These are phyloP conservation scores for Lotus japonicus DNA, from an alignment of 306 rosid species.

Conservation along the genomic window DNA sequence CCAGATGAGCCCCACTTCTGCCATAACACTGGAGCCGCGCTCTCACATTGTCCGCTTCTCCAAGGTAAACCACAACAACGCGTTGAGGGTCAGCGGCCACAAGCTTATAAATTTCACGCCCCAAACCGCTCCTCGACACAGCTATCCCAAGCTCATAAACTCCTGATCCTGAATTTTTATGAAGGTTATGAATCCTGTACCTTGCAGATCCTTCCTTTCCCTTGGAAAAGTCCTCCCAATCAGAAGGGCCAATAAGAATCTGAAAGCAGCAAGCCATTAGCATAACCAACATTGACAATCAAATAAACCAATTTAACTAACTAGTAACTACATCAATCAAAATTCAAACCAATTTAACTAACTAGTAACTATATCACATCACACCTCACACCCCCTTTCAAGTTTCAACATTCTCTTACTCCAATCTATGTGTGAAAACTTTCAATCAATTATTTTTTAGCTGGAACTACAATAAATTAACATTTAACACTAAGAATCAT, in stretches of 20 bases:
- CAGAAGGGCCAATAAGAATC: constrained; percentile 75
- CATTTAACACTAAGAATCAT: neutral
- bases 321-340: no score
- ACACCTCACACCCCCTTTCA: no score
- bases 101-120: constrained; percentile 51
- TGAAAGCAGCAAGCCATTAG: constrained; percentile 7
- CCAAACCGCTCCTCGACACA: constrained; percentile 24
- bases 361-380: no score
- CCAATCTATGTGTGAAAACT: no score
- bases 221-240: constrained; percentile 63
- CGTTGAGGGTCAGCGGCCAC: constrained; percentile 21
- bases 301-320: no score
- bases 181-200: constrained; percentile 71
- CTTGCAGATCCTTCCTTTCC: constrained; percentile 70
- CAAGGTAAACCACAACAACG: constrained; percentile 62
- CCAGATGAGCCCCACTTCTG: constrained; percentile 70
- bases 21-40: constrained; percentile 66
- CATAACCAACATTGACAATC: no score
- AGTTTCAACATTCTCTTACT: no score
- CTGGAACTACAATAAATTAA: neutral
- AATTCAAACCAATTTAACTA: no score
- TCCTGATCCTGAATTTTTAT: constrained; percentile 46
- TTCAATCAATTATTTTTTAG: neutral
- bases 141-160: constrained; percentile 76
- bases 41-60: constrained; percentile 72